Evolutionary conservation across 257 asterid genomes (phyloP).

Genomic region (Ehretia macrophylla): DNA sequence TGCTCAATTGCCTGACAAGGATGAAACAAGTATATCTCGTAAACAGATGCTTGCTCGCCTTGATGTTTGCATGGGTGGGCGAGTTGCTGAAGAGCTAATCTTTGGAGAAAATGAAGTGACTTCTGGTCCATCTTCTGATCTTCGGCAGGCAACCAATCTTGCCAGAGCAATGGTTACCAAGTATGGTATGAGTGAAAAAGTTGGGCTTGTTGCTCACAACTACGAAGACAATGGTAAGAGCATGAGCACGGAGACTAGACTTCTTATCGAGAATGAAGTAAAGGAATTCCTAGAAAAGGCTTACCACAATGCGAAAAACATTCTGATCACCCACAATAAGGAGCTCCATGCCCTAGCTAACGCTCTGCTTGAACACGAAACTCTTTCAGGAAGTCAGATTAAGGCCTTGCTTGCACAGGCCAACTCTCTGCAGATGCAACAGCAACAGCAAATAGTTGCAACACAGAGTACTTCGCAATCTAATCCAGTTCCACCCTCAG

Average conservation of each 20-base stretch:
- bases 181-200: constrained; percentile 58
- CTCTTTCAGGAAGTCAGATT: constrained; percentile 54
- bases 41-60: constrained; percentile 68
- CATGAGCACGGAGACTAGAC: constrained; percentile 69
- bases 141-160: constrained; percentile 46
- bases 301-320: constrained; percentile 45
- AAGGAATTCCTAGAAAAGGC: constrained; percentile 43
- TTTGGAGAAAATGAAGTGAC: constrained; percentile 64
- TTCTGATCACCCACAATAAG: constrained; percentile 37
- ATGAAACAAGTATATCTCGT: constrained; percentile 55
- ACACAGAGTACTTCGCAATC: constrained; percentile 23
- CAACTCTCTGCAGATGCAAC: constrained; percentile 23
- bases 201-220: constrained; percentile 56
- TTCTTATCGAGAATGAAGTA: constrained; percentile 54
- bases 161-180: constrained; percentile 64
- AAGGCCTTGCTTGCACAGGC: constrained; percentile 39
- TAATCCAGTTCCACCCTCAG: constrained; percentile 23
- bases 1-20: constrained; percentile 55
- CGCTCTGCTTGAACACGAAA: constrained; percentile 62
- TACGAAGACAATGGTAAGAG: constrained; percentile 61
- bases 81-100: constrained; percentile 67
- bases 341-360: constrained; percentile 65
- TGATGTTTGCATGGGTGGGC: constrained; percentile 59
- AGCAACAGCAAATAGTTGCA: constrained; percentile 20
- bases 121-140: constrained; percentile 59